phyloP scores from a whole-genome alignment of 768 basidiomycete genomes.

The Mycena filopes region DNA sequence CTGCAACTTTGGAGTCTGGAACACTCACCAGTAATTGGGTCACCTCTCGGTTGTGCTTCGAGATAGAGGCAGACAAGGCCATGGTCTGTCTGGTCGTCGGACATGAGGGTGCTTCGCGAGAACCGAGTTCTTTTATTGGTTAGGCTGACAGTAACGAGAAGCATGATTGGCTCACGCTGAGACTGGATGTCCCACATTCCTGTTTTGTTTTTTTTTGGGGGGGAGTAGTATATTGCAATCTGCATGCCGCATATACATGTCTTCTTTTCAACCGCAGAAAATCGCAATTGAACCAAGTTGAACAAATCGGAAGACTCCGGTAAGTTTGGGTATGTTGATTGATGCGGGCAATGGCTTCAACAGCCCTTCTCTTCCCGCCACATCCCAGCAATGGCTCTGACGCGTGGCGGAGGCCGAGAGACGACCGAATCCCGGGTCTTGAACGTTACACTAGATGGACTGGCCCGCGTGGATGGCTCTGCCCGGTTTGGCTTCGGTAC shows the following conservation, averaged over 20 bases:
- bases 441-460: slow-evolving; percentile 62
- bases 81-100: neutral
- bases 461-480: slow-evolving; percentile 82
- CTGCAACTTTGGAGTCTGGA: neutral
- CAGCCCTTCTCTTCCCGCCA: neutral
- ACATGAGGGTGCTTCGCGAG: neutral
- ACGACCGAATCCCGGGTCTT: slow-evolving; percentile 48
- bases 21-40: too few relatives aligned
- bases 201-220: too few relatives aligned
- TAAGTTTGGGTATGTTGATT: neutral
- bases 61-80: slow-evolving; percentile 1
- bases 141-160: too few relatives aligned
- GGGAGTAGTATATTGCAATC: too few relatives aligned
- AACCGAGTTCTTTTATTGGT: too few relatives aligned
- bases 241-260: too few relatives aligned
- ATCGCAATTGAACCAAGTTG: too few relatives aligned
- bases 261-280: too few relatives aligned
- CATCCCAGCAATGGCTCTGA: slow-evolving; percentile 17
- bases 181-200: too few relatives aligned
- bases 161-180: too few relatives aligned
- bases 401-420: slow-evolving; percentile 51
- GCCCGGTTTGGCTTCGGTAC: slow-evolving; percentile 76
- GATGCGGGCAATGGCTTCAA: neutral
- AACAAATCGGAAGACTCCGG: too few relatives aligned
- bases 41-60: neutral